Evolutionary conservation across 2,329 filamentous ascomycete species (phyloP).

Genomic region (Pestalotiopsis sp.): DNA sequence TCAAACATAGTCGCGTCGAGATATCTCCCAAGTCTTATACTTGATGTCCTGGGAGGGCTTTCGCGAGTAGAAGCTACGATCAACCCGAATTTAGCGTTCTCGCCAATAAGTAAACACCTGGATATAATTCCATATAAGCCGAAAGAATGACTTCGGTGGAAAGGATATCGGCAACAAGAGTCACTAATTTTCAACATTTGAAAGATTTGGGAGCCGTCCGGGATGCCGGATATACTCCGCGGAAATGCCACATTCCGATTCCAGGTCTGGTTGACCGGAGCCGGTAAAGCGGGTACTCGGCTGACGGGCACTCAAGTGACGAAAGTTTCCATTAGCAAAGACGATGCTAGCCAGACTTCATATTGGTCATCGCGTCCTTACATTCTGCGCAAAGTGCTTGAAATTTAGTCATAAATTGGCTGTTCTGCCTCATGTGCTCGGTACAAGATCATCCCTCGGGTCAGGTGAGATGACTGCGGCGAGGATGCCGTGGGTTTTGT

Average conservation of each 20-base stretch:
- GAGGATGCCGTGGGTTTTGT: neutral
- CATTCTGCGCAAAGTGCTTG: neutral
- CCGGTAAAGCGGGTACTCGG: constrained; percentile 1
- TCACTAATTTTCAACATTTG: neutral
- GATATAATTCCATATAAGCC: too few species aligned
- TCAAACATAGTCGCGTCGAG: too few species aligned
- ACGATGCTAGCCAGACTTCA: neutral
- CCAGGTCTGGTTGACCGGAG: constrained; percentile 3
- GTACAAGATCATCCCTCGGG: neutral
- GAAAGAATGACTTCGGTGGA: too few species aligned
- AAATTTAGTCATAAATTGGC: neutral
- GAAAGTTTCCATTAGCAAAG: constrained; percentile 9
- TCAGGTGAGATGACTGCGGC: neutral
- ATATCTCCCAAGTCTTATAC: too few species aligned
- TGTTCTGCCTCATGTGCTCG: neutral
- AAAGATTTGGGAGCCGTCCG: neutral
- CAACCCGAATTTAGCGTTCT: too few species aligned
- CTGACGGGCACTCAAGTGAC: neutral
- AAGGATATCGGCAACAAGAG: too few species aligned
- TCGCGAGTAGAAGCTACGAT: too few species aligned
- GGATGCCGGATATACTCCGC: neutral
- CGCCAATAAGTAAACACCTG: too few species aligned
- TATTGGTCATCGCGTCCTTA: constrained; percentile 2
- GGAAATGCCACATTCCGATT: constrained; percentile 3
- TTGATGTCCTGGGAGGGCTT: too few species aligned